Evolutionary conservation across 1,139 yeast species (phyloP).

Genomic region (Casaregolazyma lundiana): DNA sequence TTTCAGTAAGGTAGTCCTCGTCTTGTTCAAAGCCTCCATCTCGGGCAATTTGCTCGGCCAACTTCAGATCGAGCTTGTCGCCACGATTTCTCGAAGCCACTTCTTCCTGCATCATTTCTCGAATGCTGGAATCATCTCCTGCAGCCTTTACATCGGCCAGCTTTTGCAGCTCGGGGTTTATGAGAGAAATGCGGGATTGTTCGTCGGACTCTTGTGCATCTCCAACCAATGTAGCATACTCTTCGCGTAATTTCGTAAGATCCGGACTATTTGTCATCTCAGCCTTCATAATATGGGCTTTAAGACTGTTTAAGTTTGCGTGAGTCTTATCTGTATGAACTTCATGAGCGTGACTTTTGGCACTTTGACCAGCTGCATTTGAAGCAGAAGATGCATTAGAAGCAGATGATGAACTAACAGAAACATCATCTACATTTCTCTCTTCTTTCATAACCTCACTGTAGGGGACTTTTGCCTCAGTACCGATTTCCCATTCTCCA

Average conservation of each 20-base stretch:
- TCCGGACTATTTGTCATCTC: conserved; percentile 28
- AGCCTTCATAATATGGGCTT: conserved; percentile 37
- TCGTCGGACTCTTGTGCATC: neutral
- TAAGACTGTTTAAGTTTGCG: conserved; percentile 32
- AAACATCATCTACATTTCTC: too few species aligned
- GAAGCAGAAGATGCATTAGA: neutral
- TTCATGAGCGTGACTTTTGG: conserved; percentile 10
- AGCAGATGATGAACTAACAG: too few species aligned
- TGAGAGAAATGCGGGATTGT: conserved; percentile 10
- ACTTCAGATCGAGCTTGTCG: conserved; percentile 20
- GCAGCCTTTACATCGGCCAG: conserved; percentile 6
- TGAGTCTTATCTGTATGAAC: neutral
- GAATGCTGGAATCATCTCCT: conserved; percentile 33
- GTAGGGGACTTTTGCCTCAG: conserved; percentile 20
- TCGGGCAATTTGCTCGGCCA: conserved; percentile 34
- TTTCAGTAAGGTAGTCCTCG: conserved; percentile 42
- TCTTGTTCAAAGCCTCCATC: conserved; percentile 37
- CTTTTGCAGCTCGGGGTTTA: conserved; percentile 12
- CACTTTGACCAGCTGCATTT: neutral
- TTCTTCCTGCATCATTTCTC: conserved; percentile 40
- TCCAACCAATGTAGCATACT: conserved; percentile 25
- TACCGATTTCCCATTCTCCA: conserved; percentile 29
- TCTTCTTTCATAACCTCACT: conserved; percentile 10
- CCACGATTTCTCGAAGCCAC: conserved; percentile 25
- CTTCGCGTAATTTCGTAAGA: conserved; percentile 27